phyloP scores from a whole-genome alignment of 2,329 filamentous ascomycete species.

The Ascochyta viciae-villosae region DNA sequence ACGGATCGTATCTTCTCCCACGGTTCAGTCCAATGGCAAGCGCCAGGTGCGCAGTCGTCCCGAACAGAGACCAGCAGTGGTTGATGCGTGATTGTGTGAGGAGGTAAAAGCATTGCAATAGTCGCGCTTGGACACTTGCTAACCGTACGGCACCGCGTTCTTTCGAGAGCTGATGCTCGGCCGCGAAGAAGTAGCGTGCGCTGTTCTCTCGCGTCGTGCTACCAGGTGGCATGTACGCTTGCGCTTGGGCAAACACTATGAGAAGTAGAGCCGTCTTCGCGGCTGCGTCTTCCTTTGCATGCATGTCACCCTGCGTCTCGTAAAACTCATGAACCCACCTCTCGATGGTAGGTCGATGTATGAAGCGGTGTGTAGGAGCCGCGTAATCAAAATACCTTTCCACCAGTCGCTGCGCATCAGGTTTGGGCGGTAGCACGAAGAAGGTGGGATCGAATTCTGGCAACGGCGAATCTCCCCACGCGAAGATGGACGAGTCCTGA shows the following conservation, averaged over 20 bases:
- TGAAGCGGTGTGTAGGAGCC: conserved; percentile 65
- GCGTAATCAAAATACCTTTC: conserved; percentile 67
- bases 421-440: conserved; percentile 54
- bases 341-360: conserved; percentile 62
- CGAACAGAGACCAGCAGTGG: conserved; percentile 67
- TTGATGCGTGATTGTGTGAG: conserved; percentile 66
- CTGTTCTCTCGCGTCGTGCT: conserved; percentile 38
- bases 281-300: conserved; percentile 49
- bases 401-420: conserved; percentile 54
- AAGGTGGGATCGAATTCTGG: conserved; percentile 55
- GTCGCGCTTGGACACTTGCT: conserved; percentile 64
- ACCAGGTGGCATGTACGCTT: conserved; percentile 50
- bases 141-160: conserved; percentile 63
- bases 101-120: conserved; percentile 66
- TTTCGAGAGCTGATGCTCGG: conserved; percentile 54
- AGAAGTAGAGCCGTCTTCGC: conserved; percentile 58
- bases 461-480: conserved; percentile 59
- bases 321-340: conserved; percentile 57
- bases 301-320: conserved; percentile 52
- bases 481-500: conserved; percentile 56
- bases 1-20: conserved; percentile 41
- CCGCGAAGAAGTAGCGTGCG: conserved; percentile 53
- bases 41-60: conserved; percentile 62
- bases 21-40: conserved; percentile 56
- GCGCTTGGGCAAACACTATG: conserved; percentile 62